Evolutionary conservation across 2,329 filamentous ascomycete genomes (phyloP).

Genomic region (Fusarium aywerte): DNA sequence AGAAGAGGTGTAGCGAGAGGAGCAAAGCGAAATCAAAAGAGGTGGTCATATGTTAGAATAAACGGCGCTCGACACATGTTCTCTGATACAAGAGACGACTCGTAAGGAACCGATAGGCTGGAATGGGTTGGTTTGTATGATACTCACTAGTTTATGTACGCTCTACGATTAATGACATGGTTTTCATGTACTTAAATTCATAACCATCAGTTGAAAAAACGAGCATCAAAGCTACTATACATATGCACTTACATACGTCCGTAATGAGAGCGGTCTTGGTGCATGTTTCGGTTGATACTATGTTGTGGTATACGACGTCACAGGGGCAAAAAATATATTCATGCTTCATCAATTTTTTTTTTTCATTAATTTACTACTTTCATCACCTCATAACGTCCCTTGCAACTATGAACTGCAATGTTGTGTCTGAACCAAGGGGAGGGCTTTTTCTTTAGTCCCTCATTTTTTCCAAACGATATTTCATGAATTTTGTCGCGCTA

Average conservation of each 20-base stretch:
- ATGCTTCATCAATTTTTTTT: constrained; percentile 38
- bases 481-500: constrained; percentile 28
- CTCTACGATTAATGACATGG: constrained; percentile 36
- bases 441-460: constrained; percentile 15
- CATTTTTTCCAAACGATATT: constrained; percentile 31
- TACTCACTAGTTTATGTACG: constrained; percentile 30
- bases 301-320: neutral
- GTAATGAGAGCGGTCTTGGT: neutral
- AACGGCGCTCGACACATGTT: constrained; percentile 29
- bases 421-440: constrained; percentile 25
- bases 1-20: neutral
- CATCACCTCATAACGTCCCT: constrained; percentile 33
- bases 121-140: constrained; percentile 34
- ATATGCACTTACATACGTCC: neutral
- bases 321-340: neutral
- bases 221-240: too few relatives aligned
- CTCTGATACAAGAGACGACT: constrained; percentile 13
- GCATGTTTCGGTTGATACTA: neutral
- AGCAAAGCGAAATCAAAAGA: constrained; percentile 13
- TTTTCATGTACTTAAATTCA: constrained; percentile 7
- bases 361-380: constrained; percentile 45
- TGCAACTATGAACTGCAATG: constrained; percentile 31
- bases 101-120: constrained; percentile 10
- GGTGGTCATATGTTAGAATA: constrained; percentile 31
- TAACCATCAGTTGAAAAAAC: neutral